Evolutionary conservation across 495 filamentous ascomycete species (phyloP).

Genomic region (Arthonia radiata): DNA sequence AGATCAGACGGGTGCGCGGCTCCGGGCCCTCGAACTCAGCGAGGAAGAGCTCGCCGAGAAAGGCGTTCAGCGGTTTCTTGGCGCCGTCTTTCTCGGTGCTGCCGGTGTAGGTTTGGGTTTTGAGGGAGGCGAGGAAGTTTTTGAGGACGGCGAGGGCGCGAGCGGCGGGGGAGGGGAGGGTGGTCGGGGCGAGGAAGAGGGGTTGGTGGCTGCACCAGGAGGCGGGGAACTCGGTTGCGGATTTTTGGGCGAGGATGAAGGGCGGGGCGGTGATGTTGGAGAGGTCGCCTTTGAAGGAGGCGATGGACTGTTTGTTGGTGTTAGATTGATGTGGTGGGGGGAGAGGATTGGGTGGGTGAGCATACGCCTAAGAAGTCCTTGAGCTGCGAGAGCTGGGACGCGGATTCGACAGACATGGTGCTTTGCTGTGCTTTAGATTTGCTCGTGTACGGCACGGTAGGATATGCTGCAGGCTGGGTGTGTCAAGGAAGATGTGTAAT

Average conservation of each 20-base stretch:
- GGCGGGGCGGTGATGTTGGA: slow-evolving; percentile 12
- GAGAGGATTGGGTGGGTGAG: slow-evolving; percentile 1
- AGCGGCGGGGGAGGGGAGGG: slow-evolving; percentile 4
- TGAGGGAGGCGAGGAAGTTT: slow-evolving; percentile 8
- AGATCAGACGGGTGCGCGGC: slow-evolving; percentile 6
- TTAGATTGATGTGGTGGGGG: slow-evolving; percentile 1
- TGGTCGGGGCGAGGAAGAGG: slow-evolving; percentile 9
- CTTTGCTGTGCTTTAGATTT: no score
- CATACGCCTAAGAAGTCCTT: not conserved
- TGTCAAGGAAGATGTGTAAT: no score
- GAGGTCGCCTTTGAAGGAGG: no score
- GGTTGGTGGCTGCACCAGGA: slow-evolving; percentile 11
- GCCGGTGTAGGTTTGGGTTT: slow-evolving; percentile 11
- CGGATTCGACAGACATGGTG: no score
- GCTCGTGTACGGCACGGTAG: no score
- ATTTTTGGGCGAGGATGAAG: slow-evolving; percentile 9
- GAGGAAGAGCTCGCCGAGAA: slow-evolving; percentile 12
- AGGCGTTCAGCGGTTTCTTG: slow-evolving; percentile 13
- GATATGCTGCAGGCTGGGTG: no score
- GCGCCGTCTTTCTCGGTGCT: slow-evolving; percentile 7
- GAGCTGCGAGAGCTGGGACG: no score
- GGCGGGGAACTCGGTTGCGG: slow-evolving; percentile 9
- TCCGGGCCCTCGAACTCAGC: slow-evolving; percentile 5
- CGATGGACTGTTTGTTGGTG: no score
- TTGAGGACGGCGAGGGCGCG: slow-evolving; percentile 10